Evolutionary conservation across 371 early-diverging fungal species (phyloP).

Genomic region (Lichtheimia ornata): DNA sequence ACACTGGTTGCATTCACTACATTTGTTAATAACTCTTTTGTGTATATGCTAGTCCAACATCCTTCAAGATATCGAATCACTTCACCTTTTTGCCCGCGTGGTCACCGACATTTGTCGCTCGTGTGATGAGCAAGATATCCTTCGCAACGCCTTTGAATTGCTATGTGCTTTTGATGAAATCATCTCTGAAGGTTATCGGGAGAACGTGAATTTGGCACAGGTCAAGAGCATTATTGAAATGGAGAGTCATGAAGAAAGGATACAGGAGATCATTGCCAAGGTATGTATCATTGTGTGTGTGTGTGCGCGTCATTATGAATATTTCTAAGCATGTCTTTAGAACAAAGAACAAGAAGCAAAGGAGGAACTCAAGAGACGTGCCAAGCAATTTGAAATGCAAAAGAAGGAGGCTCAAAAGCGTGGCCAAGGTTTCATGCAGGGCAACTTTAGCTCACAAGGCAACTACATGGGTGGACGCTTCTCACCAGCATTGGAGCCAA

Average conservation of each 20-base stretch:
- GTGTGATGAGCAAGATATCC: slow-evolving; percentile 73
- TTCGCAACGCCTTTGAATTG: slow-evolving; percentile 86
- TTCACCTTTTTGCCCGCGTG: slow-evolving; percentile 92
- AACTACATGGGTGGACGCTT: slow-evolving; percentile 47
- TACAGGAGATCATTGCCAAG: slow-evolving; percentile 94
- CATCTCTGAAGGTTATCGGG: slow-evolving; percentile 87
- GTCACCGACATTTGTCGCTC: slow-evolving; percentile 91
- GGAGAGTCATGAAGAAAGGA: slow-evolving; percentile 96
- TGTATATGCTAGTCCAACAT: slow-evolving; percentile 61
- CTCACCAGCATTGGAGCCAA: slow-evolving; percentile 51
- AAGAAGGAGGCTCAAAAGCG: slow-evolving; percentile 81
- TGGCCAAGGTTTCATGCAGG: slow-evolving; percentile 62
- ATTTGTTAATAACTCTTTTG: not conserved
- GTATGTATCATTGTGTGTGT: slow-evolving; percentile 30
- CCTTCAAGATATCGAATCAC: slow-evolving; percentile 91
- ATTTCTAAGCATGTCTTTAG: slow-evolving; percentile 32
- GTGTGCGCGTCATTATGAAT: slow-evolving; percentile 30
- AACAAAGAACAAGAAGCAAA: slow-evolving; percentile 97
- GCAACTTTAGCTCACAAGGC: slow-evolving; percentile 45
- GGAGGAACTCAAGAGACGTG: slow-evolving; percentile 91
- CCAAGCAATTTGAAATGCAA: slow-evolving; percentile 90
- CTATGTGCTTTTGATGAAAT: slow-evolving; percentile 95
- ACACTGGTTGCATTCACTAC: not conserved
- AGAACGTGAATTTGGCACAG: slow-evolving; percentile 82
- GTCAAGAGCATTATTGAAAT: slow-evolving; percentile 91